Conservation (phyloP, 257 asterid species). For the Coffea eugenioides region DNA sequence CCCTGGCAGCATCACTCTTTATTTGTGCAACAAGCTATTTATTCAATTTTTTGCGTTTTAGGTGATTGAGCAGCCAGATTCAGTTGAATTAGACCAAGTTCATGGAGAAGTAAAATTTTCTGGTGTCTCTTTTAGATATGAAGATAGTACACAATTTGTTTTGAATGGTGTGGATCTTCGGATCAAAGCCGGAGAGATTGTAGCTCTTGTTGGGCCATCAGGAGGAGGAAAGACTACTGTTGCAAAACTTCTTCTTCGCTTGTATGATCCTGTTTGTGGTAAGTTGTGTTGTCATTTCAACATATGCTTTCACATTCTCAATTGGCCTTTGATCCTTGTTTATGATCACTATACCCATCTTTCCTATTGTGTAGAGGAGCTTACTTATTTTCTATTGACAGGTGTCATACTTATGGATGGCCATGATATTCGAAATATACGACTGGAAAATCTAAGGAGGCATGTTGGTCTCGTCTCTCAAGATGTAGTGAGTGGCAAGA, state of each 20-base stretch:
- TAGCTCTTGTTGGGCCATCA: conserved; percentile 95
- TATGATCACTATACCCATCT: conserved; percentile 2
- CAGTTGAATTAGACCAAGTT: conserved; percentile 52
- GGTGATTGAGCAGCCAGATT: conserved; percentile 70
- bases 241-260: conserved; percentile 89
- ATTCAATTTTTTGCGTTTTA: conserved; percentile 15
- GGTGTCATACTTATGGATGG: conserved; percentile 76
- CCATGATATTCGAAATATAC: conserved; percentile 51
- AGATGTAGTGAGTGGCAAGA: conserved; percentile 56
- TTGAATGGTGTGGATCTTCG: conserved; percentile 58
- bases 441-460: conserved; percentile 68
- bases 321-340: background rate
- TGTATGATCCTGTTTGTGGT: conserved; percentile 82
- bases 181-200: conserved; percentile 78
- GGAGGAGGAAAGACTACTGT: conserved; percentile 97
- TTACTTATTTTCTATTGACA: conserved; percentile 27
- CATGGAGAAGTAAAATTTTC: conserved; percentile 65
- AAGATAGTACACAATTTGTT: conserved; percentile 47
- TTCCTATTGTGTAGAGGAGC: conserved; percentile 15
- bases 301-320: background rate
- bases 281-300: conserved; percentile 13
- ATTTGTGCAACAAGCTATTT: no score
- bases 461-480: conserved; percentile 87
- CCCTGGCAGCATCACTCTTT: background rate
- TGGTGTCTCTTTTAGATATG: conserved; percentile 68